phyloP scores from a whole-genome alignment of 768 basidiomycete species.

The Tulasnella sp. region DNA sequence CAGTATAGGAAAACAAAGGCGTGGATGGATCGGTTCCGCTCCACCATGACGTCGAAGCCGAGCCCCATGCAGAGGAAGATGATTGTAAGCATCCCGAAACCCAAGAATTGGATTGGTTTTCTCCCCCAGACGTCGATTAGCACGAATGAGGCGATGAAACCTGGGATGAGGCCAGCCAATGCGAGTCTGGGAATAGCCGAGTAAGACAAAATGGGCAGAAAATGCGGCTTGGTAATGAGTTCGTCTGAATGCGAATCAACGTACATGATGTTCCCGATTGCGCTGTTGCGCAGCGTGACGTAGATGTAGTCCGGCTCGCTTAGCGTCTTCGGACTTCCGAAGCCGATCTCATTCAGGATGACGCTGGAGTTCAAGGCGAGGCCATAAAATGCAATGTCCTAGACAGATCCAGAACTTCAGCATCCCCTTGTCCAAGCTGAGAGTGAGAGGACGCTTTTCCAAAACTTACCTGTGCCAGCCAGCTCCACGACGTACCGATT shows the following conservation, averaged over 20 bases:
- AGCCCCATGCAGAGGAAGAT: conserved; percentile 26
- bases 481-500: conserved; percentile 18
- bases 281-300: conserved; percentile 25
- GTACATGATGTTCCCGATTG: conserved; percentile 40
- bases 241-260: not conserved
- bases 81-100: conserved; percentile 25
- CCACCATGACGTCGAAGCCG: conserved; percentile 27
- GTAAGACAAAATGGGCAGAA: not conserved
- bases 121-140: conserved; percentile 29
- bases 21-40: conserved; percentile 23
- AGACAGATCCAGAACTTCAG: no score
- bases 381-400: conserved; percentile 20
- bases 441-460: no score
- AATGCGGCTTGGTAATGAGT: not conserved
- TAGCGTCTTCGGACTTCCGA: conserved; percentile 24
- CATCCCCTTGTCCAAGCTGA: no score
- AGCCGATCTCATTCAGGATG: conserved; percentile 19
- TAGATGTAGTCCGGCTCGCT: conserved; percentile 20
- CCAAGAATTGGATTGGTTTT: conserved; percentile 30
- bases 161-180: conserved; percentile 24
- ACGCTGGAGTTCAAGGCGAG: conserved; percentile 20
- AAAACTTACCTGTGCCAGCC: conserved; percentile 32
- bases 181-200: conserved; percentile 12
- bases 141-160: conserved; percentile 24
- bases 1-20: conserved; percentile 28